Base-by-base conservation (phyloP, 1,139 yeast species). In the Yamadazyma buinensis region DNA sequence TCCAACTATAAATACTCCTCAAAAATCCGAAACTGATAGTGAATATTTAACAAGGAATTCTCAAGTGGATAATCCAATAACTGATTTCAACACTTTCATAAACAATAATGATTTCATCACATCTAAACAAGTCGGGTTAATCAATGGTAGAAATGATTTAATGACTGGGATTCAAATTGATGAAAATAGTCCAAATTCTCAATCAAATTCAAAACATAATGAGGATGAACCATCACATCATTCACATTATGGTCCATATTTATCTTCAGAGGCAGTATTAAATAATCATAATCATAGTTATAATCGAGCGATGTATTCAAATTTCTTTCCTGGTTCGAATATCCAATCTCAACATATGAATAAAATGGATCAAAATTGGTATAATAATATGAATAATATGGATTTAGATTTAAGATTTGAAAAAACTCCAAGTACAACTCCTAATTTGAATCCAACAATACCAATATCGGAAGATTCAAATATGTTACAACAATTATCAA, bases 91-190 rank as follows among this genome's bases (percentile, higher is more conserved):
- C 35, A 54, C 50, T 19, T 54, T 54, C 27, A 40, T 54, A 10
- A 48, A 43, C 23, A 54, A 48, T 28, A 54, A 54, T 35, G 52
- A 53, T 23, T 52, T 54, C 28, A 54, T 54, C 19, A 46, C 48
- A 7, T 43, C 44, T 34, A 44, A 42, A 24, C 25, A 26, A n/a
- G 13, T 10, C 14, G 22, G 10, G 21, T 23, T 24, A 11, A 29
- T 13, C 3, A 17, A 17, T 17, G 7, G 7, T 17, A 17, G 7
- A 5, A 17, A 17, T 17, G 7, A 7, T 17, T 5, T 5, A 5
- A 17, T 5, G 5, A 17, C 19, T 17, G 19, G 19, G 5, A 17
- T 5, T 17, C 5, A 5, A 5, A 7, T 5, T 17, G 7, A 17
- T 17, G 7, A 17, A 5, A 17, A 17, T 17, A 17, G 7, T 17